Evolutionary conservation across 139 green algal genomes (phyloP).

Genomic region (Micromonas commoda): DNA sequence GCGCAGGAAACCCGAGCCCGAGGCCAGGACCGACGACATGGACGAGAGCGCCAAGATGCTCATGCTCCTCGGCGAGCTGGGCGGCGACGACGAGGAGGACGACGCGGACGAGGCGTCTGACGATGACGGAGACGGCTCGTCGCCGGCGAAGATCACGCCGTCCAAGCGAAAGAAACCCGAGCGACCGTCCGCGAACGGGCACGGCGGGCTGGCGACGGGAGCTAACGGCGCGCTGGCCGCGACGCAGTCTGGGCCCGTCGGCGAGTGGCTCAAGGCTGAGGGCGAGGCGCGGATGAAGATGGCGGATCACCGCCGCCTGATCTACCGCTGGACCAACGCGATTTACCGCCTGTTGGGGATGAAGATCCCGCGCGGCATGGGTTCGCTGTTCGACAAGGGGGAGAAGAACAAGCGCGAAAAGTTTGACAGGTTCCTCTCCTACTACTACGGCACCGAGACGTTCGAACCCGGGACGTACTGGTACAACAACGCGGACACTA

Average conservation of each 20-base stretch:
- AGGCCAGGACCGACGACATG: conserved; percentile 44
- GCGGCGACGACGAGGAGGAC: no score
- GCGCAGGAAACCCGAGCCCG: no score
- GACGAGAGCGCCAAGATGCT: conserved; percentile 28
- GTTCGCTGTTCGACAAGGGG: background rate
- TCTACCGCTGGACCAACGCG: conserved; percentile 22
- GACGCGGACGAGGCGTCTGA: background rate
- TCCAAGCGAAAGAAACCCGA: no score
- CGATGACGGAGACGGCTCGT: background rate
- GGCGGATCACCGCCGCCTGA: conserved; percentile 8
- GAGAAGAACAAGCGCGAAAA: conserved; percentile 22
- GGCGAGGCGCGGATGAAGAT: conserved; percentile 1
- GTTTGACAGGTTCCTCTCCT: conserved; percentile 4
- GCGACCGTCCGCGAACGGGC: no score
- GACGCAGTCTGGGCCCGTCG: background rate
- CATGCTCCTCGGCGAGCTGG: background rate
- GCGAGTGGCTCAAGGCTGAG: background rate
- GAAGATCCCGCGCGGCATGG: background rate
- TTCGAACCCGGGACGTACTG: conserved; percentile 1
- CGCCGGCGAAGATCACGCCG: background rate
- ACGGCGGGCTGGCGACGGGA: background rate
- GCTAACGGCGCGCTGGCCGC: background rate
- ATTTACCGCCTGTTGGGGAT: background rate
- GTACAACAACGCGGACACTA: conserved; percentile 2
- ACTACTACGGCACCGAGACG: conserved; percentile 19